Percentiles rank a stretch among this genome's conserved stretches.
phyloP scores from a whole-genome alignment of 441 rosid genomes.

The Euphorbia schlechtendalii region DNA sequence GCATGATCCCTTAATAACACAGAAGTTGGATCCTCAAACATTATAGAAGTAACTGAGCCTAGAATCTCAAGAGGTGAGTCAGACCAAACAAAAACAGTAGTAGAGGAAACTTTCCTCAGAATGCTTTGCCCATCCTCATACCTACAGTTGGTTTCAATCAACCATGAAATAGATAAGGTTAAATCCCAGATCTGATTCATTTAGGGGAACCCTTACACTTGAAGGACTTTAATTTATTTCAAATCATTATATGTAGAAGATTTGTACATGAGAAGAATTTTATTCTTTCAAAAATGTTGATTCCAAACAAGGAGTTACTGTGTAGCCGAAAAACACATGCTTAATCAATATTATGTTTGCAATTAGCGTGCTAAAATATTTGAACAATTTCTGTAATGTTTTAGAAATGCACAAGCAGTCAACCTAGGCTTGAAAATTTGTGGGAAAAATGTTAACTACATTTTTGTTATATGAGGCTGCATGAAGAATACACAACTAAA shows the following conservation, averaged over 20 bases:
- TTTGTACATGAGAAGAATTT: no score
- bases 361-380: no score
- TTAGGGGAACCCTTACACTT: no score
- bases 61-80: conserved; percentile 83
- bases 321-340: no score
- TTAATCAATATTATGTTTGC: no score
- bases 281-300: no score
- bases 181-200: no score
- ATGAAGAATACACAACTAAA: background rate
- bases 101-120: conserved; percentile 61
- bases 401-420: background rate
- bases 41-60: conserved; percentile 70
- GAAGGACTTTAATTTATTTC: no score
- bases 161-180: conserved; percentile 6
- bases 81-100: conserved; percentile 76
- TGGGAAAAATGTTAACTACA: background rate
- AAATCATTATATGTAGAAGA: no score
- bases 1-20: conserved; percentile 50
- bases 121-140: conserved; percentile 71
- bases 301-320: no score
- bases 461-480: background rate
- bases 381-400: background rate
- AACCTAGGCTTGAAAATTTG: background rate
- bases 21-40: conserved; percentile 55
- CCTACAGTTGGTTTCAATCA: conserved; percentile 28